Evolutionary conservation across 176 grass and related monocot species (phyloP).

Genomic region (Juncus effusus): DNA sequence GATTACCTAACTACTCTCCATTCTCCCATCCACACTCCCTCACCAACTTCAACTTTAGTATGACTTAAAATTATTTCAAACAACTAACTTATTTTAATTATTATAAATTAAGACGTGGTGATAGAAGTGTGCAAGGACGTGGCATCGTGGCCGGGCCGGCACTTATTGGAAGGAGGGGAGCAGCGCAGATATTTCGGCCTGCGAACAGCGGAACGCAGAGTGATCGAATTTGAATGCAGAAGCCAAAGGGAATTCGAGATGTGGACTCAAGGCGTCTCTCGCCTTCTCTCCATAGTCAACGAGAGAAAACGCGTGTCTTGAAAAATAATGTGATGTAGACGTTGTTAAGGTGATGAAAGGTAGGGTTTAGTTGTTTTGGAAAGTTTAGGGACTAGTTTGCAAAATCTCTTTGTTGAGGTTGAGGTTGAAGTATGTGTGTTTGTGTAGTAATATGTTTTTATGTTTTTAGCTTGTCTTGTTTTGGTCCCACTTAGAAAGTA

Average conservation of each 20-base stretch:
- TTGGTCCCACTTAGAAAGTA: constrained; percentile 21
- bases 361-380: constrained; percentile 20
- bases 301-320: constrained; percentile 43
- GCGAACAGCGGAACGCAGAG: constrained; percentile 66
- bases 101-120: constrained; percentile 50
- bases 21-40: neutral
- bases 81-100: constrained; percentile 7
- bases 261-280: constrained; percentile 84
- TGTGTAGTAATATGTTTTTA: neutral
- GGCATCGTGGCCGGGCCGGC: constrained; percentile 76
- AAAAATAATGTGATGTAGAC: neutral
- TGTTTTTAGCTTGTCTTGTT: constrained; percentile 17
- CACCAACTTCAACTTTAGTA: neutral
- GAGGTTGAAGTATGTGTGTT: constrained; percentile 23
- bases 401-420: constrained; percentile 5
- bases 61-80: constrained; percentile 4
- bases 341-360: constrained; percentile 3
- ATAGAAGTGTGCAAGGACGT: constrained; percentile 87
- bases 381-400: constrained; percentile 10
- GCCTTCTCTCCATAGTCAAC: constrained; percentile 54
- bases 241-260: constrained; percentile 54
- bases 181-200: constrained; percentile 86
- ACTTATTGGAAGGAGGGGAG: constrained; percentile 69
- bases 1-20: neutral
- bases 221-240: constrained; percentile 93